A percentile compares a stretch with the other conserved stretches of the same genome.
phyloP scores from a whole-genome alignment of 495 filamentous ascomycete genomes.

The Penicillium turbatum region DNA sequence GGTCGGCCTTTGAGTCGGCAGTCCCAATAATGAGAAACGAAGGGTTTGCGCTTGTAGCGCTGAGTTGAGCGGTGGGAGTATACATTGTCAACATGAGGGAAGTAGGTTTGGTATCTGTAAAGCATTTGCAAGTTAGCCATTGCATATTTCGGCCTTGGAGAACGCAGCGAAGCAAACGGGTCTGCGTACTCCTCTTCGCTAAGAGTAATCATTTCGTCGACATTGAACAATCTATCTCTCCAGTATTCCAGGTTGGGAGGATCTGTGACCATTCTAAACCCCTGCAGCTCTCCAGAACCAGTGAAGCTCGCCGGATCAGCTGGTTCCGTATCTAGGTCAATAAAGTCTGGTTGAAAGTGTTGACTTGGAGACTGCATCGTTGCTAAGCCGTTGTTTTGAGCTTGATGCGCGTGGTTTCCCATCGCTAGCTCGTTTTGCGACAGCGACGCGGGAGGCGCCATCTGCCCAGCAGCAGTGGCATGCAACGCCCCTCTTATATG shows the following conservation, averaged over 20 bases:
- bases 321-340: conserved; percentile 6
- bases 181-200: conserved; percentile 73
- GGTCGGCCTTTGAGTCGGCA: conserved; percentile 84
- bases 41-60: conserved; percentile 76
- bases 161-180: conserved; percentile 1
- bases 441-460: background rate
- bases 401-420: conserved; percentile 8
- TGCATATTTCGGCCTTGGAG: background rate
- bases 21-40: conserved; percentile 86
- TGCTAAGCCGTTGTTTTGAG: conserved; percentile 11
- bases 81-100: conserved; percentile 86
- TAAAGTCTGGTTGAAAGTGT: conserved; percentile 13
- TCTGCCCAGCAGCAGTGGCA: conserved; percentile 7
- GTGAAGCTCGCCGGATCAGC: conserved; percentile 14
- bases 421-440: conserved; percentile 6
- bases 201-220: conserved; percentile 68
- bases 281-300: conserved; percentile 45
- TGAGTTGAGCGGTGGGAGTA: conserved; percentile 90
- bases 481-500: conserved; percentile 14
- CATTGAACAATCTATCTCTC: conserved; percentile 72
- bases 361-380: conserved; percentile 11
- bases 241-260: conserved; percentile 69
- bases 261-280: conserved; percentile 56
- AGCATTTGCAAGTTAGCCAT: conserved; percentile 5
- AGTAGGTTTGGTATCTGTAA: conserved; percentile 76